Base-by-base conservation (phyloP, 176 grass and related monocot genomes). In the Musa acuminata region DNA sequence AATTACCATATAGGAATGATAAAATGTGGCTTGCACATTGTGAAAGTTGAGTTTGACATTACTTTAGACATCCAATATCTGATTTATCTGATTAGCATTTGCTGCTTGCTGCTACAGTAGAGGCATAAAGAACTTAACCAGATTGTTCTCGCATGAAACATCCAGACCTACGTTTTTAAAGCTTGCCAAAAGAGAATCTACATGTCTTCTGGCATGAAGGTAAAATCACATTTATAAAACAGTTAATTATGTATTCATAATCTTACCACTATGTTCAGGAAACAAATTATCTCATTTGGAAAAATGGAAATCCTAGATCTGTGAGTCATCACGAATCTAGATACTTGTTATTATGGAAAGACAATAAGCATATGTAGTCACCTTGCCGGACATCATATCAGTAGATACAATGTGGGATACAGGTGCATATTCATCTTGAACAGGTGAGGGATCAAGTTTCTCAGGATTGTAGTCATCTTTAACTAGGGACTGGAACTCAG, bases 321-420 rank as follows among this genome's bases (percentile, higher is more conserved):
- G n/a, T 12, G 1, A 11, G 8, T 25, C 12, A 11, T 49, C 26
- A 27, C 1, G 10, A 49, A n/a, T 8, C 7, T 50, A 16, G 29
- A 50, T 49, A 70, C 3, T 70, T 11, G 20, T 13, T 23, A 54
- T 55, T 58, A 72, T 16, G 66, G 79, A 13, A 72, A 24, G 3
- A 49, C 25, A 71, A 80, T 52, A 65, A 58, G 14, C 35, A 49
- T 72, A 75, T 60, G 52, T 77, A 77, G 29, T 83, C 57, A 93
- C 90, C 87, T 89, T 89, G 49, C 90, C 90, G 52, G 87, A 93
- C 90, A 93, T 83, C 90, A 93, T 93, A 85, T 93, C 90, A 75
- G 89, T 79, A 12, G 87, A 93, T 66, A 93, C 78, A 26, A 93
- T 89, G 66, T 93, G 90, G 59, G 87, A 89, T 52, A 93, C 90